These are phyloP conservation scores for Volvariella surrecta DNA, from an alignment of 1,284 basidiomycete genomes.

Conservation along the genomic window DNA sequence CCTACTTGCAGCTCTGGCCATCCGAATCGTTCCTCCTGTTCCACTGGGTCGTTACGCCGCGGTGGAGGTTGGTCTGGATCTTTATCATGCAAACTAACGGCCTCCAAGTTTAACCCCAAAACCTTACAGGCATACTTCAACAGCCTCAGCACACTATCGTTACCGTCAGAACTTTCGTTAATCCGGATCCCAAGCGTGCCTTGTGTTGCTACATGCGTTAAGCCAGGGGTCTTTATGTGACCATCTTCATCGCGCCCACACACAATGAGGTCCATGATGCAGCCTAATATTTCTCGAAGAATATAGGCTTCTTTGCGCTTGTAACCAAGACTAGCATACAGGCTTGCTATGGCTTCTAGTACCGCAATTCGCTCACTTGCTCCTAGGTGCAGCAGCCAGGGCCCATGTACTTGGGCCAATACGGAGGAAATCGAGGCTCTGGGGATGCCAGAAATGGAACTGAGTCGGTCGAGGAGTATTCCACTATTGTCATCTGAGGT, in stretches of 20 bases:
- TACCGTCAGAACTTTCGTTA: slow-evolving; percentile 69
- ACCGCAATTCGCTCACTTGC: slow-evolving; percentile 66
- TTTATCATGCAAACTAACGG: slow-evolving; percentile 38
- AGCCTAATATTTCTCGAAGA: slow-evolving; percentile 76
- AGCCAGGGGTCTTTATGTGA: slow-evolving; percentile 28
- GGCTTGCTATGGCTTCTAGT: slow-evolving; percentile 60
- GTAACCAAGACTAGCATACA: slow-evolving; percentile 76
- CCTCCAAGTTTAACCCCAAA: slow-evolving; percentile 72
- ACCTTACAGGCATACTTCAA: slow-evolving; percentile 68
- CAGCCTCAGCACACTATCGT: slow-evolving; percentile 66
- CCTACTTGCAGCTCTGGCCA: slow-evolving; percentile 94
- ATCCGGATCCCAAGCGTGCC: slow-evolving; percentile 61
- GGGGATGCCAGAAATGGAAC: slow-evolving; percentile 56
- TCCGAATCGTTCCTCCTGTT: slow-evolving; percentile 56
- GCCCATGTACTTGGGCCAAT: slow-evolving; percentile 68
- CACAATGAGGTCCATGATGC: slow-evolving; percentile 72
- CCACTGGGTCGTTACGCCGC: slow-evolving; percentile 28
- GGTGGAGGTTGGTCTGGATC: slow-evolving; percentile 11
- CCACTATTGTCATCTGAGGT: slow-evolving; percentile 30
- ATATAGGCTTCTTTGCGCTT: slow-evolving; percentile 80
- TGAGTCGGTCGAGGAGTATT: slow-evolving; percentile 52
- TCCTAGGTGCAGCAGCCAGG: slow-evolving; percentile 79
- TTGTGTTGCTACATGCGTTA: slow-evolving; percentile 22
- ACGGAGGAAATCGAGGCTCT: slow-evolving; percentile 58
- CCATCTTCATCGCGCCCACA: slow-evolving; percentile 66